These are phyloP conservation scores for Tilletia horrida DNA, from an alignment of 1,284 basidiomycete genomes.

Conservation along the genomic window DNA sequence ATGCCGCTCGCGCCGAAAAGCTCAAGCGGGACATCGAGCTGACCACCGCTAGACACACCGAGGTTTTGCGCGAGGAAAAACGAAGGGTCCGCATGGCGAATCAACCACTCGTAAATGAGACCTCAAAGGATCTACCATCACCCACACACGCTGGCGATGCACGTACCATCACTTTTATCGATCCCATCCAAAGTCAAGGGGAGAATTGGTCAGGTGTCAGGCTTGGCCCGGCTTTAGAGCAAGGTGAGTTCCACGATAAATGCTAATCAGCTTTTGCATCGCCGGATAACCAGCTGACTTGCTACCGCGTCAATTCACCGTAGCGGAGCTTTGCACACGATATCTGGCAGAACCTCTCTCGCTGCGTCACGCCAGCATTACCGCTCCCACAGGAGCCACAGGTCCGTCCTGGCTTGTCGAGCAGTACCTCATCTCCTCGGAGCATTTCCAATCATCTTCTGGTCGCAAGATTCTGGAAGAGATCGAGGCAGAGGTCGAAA, in stretches of 20 bases:
- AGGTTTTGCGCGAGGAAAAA: constrained; percentile 38
- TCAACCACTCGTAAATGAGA: neutral
- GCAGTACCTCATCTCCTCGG: constrained; percentile 37
- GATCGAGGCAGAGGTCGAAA: constrained; percentile 45
- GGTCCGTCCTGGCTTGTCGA: constrained; percentile 42
- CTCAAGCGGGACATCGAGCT: constrained; percentile 40
- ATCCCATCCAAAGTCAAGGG: constrained; percentile 39
- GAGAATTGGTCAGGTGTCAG: constrained; percentile 30
- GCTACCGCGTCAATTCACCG: too few relatives aligned
- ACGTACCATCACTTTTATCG: constrained; percentile 34
- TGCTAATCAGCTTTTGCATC: too few relatives aligned
- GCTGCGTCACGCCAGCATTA: too few relatives aligned
- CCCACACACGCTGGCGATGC: neutral
- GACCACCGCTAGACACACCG: constrained; percentile 21
- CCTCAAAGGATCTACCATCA: neutral
- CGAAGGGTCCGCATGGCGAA: constrained; percentile 6
- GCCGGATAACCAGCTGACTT: too few relatives aligned
- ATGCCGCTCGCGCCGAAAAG: constrained; percentile 37
- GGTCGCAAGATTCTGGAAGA: constrained; percentile 47
- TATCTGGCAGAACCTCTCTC: too few relatives aligned
- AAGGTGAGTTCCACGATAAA: constrained; percentile 6
- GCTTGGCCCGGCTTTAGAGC: constrained; percentile 41
- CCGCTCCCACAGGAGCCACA: neutral
- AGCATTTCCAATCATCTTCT: constrained; percentile 36
- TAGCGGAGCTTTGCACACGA: too few relatives aligned